Conservation (phyloP, 108 stramenopile species). For the Epithemia pelagica region DNA sequence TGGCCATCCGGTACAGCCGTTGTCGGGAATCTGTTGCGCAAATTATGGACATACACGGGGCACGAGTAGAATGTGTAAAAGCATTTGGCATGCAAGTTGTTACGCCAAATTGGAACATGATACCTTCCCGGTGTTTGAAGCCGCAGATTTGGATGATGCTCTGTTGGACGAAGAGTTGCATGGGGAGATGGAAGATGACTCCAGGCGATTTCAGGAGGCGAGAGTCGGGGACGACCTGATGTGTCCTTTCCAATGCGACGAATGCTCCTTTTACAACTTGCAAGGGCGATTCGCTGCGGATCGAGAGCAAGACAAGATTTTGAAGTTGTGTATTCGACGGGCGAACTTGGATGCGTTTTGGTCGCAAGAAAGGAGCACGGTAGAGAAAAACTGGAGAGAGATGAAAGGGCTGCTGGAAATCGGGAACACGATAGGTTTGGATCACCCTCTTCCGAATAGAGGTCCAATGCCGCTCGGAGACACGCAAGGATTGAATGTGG, state of each 20-base stretch:
- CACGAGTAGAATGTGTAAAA: conserved; percentile 18
- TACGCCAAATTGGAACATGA: conserved; percentile 2
- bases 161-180: neutral
- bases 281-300: conserved; percentile 11
- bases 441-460: neutral
- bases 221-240: conserved; percentile 29
- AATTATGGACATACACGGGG: conserved; percentile 30
- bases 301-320: neutral
- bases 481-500: neutral
- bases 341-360: conserved; percentile 51
- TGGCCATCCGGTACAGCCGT: conserved; percentile 10
- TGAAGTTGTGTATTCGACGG: conserved; percentile 19
- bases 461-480: neutral
- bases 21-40: conserved; percentile 29
- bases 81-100: conserved; percentile 34
- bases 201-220: conserved; percentile 14
- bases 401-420: neutral
- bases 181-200: conserved; percentile 5
- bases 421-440: neutral
- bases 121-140: conserved; percentile 1
- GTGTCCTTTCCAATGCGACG: conserved; percentile 39
- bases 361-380: conserved; percentile 30
- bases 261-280: conserved; percentile 35
- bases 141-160: conserved; percentile 11
- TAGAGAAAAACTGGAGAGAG: conserved; percentile 6